A percentile compares a stretch with the other conserved stretches of the same genome.
Evolutionary conservation across 1,284 basidiomycete genomes (phyloP).

Genomic region (Rhodotorula sp.): DNA sequence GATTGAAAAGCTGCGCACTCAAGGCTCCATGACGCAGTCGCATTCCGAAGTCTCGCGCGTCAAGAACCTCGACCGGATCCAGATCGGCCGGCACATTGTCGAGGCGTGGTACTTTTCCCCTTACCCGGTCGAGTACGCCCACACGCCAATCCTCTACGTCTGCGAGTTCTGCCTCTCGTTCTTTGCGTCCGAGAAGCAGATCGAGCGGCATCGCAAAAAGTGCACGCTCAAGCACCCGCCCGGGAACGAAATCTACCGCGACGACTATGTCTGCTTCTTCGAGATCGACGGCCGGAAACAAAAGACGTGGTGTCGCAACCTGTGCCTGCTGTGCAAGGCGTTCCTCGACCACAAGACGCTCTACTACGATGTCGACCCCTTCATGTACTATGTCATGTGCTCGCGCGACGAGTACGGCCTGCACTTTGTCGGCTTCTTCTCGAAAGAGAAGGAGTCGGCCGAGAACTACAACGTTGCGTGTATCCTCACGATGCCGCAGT

Average conservation of each 20-base stretch:
- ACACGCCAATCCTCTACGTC: slow-evolving; percentile 90
- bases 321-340: slow-evolving; percentile 94
- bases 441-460: slow-evolving; percentile 97
- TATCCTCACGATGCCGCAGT: slow-evolving; percentile 95
- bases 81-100: slow-evolving; percentile 93
- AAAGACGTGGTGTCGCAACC: slow-evolving; percentile 93
- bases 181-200: slow-evolving; percentile 82
- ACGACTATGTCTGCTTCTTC: slow-evolving; percentile 95
- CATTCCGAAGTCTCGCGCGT: slow-evolving; percentile 96
- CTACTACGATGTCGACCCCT: slow-evolving; percentile 99
- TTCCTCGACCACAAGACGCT: slow-evolving; percentile 99
- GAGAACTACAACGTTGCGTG: slow-evolving; percentile 99
- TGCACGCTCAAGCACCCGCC: slow-evolving; percentile 94
- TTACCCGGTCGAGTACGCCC: slow-evolving; percentile 95
- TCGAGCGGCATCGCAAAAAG: slow-evolving; percentile 82
- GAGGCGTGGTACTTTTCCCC: slow-evolving; percentile 99
- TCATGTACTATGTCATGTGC: slow-evolving; percentile 97
- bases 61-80: slow-evolving; percentile 95
- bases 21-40: slow-evolving; percentile 98
- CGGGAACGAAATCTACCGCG: slow-evolving; percentile 97
- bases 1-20: slow-evolving; percentile 95
- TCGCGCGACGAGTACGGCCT: slow-evolving; percentile 85
- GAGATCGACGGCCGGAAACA: slow-evolving; percentile 97
- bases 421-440: slow-evolving; percentile 97
- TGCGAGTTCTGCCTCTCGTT: slow-evolving; percentile 97